Evolutionary conservation across 2,329 filamentous ascomycete genomes (phyloP).

Genomic region (Microascus cirrosus): DNA sequence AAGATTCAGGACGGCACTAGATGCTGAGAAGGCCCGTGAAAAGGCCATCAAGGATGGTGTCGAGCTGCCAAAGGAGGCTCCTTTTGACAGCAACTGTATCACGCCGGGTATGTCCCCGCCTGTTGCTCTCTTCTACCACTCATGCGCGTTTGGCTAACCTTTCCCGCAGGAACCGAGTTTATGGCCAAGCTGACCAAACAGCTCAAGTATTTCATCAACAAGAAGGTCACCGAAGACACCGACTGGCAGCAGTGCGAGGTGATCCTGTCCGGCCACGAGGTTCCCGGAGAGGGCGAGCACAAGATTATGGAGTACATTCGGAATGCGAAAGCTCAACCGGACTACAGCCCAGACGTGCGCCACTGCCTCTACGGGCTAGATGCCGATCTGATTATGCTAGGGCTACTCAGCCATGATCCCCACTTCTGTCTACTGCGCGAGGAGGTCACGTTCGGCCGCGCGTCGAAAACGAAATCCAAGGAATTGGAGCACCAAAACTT

Average conservation of each 20-base stretch:
- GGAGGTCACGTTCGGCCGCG: slow-evolving; percentile 92
- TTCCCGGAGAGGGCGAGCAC: slow-evolving; percentile 95
- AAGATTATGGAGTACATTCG: slow-evolving; percentile 99
- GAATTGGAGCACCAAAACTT: slow-evolving; percentile 99
- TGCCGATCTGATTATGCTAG: slow-evolving; percentile 97
- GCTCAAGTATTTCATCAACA: slow-evolving; percentile 96
- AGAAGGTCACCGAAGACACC: slow-evolving; percentile 92
- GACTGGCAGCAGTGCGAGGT: slow-evolving; percentile 98
- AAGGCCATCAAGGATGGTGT: slow-evolving; percentile 84
- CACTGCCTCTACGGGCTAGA: slow-evolving; percentile 97
- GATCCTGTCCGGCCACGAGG: slow-evolving; percentile 92
- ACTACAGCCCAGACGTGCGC: slow-evolving; percentile 85
- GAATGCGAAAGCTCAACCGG: slow-evolving; percentile 87
- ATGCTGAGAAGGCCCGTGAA: slow-evolving; percentile 79
- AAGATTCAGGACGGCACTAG: slow-evolving; percentile 87
- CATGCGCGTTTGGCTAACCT: slow-evolving; percentile 1
- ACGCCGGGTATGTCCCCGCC: slow-evolving; percentile 54
- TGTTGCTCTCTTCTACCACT: neutral
- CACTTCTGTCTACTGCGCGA: slow-evolving; percentile 96
- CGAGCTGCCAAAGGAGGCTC: slow-evolving; percentile 87
- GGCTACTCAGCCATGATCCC: slow-evolving; percentile 90
- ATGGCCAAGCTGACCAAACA: slow-evolving; percentile 95
- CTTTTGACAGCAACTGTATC: slow-evolving; percentile 98
- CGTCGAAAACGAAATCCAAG: slow-evolving; percentile 80
- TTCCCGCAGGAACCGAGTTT: slow-evolving; percentile 60